phyloP scores from a whole-genome alignment of 2,329 filamentous ascomycete species.

The Neofusicoccum umdonicola region DNA sequence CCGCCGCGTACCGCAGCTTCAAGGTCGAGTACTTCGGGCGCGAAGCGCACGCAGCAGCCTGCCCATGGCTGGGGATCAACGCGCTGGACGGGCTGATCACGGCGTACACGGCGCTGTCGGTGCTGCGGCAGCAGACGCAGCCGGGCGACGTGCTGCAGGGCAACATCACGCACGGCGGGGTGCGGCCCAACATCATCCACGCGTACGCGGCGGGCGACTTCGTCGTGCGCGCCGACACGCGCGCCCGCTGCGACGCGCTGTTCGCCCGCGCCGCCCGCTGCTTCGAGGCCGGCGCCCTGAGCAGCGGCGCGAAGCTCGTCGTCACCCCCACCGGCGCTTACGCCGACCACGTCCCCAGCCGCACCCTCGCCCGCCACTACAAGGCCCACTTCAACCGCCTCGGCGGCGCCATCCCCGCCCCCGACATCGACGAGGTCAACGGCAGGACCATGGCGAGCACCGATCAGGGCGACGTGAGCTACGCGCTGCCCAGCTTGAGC shows the following conservation, averaged over 20 bases:
- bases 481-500: slow-evolving; percentile 56
- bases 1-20: slow-evolving; percentile 51
- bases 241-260: slow-evolving; percentile 30
- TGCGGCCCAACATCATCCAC: slow-evolving; percentile 40
- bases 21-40: slow-evolving; percentile 51
- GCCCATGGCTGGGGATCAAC: slow-evolving; percentile 32
- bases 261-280: slow-evolving; percentile 37
- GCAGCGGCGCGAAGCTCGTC: slow-evolving; percentile 51
- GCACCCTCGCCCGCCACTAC: slow-evolving; percentile 38
- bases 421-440: slow-evolving; percentile 42
- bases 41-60: slow-evolving; percentile 37
- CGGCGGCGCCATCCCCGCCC: slow-evolving; percentile 34
- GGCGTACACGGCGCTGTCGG: slow-evolving; percentile 28
- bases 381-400: slow-evolving; percentile 29
- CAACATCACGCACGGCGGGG: slow-evolving; percentile 30
- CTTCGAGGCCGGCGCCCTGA: slow-evolving; percentile 48
- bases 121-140: slow-evolving; percentile 40
- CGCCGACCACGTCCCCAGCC: slow-evolving; percentile 56
- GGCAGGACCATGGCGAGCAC: slow-evolving; percentile 54
- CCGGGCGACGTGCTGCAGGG: slow-evolving; percentile 40
- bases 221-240: slow-evolving; percentile 35
- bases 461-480: slow-evolving; percentile 60
- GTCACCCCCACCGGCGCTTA: slow-evolving; percentile 48
- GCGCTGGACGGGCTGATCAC: slow-evolving; percentile 31
- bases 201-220: slow-evolving; percentile 38